Evolutionary conservation across 192 early-diverging fungal genomes (phyloP).

Genomic region (Linderina pennispora): DNA sequence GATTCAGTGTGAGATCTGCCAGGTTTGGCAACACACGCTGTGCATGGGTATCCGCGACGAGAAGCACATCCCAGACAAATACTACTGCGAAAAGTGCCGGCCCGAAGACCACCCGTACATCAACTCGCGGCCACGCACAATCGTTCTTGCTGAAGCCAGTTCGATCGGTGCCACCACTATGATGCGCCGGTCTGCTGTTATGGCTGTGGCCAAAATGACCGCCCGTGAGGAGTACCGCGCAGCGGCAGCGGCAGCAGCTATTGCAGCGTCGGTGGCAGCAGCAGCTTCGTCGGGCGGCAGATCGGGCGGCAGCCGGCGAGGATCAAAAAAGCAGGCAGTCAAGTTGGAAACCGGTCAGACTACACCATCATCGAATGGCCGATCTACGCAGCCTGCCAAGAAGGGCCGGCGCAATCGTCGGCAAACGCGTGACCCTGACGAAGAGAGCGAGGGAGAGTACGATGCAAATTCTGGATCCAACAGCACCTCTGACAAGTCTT

Average conservation of each 20-base stretch:
- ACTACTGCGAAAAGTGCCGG: constrained; percentile 87
- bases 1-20: constrained; percentile 93
- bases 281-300: constrained; percentile 5
- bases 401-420: not conserved
- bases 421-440: not conserved
- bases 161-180: constrained; percentile 32
- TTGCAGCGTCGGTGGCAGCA: constrained; percentile 31
- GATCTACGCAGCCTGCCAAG: not conserved
- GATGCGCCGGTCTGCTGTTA: constrained; percentile 43
- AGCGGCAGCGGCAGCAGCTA: constrained; percentile 23
- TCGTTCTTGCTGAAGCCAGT: constrained; percentile 33
- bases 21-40: constrained; percentile 92
- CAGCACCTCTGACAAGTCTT: no score
- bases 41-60: constrained; percentile 77
- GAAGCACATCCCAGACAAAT: constrained; percentile 77
- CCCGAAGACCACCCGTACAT: constrained; percentile 74
- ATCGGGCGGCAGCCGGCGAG: not conserved
- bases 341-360: no score
- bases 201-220: constrained; percentile 44
- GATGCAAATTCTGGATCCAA: no score
- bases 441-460: not conserved
- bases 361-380: no score
- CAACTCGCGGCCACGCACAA: constrained; percentile 37
- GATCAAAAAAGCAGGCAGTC: not conserved
- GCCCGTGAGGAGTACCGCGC: constrained; percentile 40